These are phyloP conservation scores for Odontarrhena argentea DNA, from an alignment of 345 rosid genomes.

Conservation along the genomic window DNA sequence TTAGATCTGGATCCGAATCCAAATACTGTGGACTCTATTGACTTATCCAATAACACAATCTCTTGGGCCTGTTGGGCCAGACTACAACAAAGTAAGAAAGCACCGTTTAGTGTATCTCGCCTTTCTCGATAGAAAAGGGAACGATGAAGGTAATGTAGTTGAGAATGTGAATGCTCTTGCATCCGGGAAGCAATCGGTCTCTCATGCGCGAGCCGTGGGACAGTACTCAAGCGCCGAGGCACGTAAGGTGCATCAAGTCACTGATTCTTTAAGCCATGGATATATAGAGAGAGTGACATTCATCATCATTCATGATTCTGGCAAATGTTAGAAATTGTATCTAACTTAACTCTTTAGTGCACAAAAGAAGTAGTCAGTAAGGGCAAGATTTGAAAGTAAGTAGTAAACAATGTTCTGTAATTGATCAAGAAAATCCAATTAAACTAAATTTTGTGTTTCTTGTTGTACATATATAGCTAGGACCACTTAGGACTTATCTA, in stretches of 20 bases:
- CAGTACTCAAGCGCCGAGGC: slow-evolving; percentile 75
- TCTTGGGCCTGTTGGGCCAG: no score
- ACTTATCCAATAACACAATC: no score
- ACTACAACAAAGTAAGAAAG: no score
- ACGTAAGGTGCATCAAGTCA: slow-evolving; percentile 70
- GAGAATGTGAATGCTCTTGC: slow-evolving; percentile 90
- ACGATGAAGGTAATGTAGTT: slow-evolving; percentile 87
- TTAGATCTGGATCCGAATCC: no score
- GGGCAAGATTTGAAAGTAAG: not conserved
- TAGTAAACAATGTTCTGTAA: not conserved
- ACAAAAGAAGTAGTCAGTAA: slow-evolving; percentile 9
- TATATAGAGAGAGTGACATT: slow-evolving; percentile 42
- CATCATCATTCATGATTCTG: not conserved
- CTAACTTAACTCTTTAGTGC: slow-evolving; percentile 11
- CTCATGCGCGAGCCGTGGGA: slow-evolving; percentile 87
- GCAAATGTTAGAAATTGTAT: slow-evolving; percentile 22
- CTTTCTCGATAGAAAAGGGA: slow-evolving; percentile 77
- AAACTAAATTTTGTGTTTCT: not conserved
- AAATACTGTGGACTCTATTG: no score
- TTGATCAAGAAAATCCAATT: not conserved
- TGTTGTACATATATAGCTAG: no score
- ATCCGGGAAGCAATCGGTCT: slow-evolving; percentile 65
- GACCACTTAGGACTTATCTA: no score
- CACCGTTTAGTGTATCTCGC: slow-evolving; percentile 71
- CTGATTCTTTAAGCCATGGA: slow-evolving; percentile 91